Base-by-base conservation (phyloP, 2,329 filamentous ascomycete genomes). In the Aspergillus sp. region DNA sequence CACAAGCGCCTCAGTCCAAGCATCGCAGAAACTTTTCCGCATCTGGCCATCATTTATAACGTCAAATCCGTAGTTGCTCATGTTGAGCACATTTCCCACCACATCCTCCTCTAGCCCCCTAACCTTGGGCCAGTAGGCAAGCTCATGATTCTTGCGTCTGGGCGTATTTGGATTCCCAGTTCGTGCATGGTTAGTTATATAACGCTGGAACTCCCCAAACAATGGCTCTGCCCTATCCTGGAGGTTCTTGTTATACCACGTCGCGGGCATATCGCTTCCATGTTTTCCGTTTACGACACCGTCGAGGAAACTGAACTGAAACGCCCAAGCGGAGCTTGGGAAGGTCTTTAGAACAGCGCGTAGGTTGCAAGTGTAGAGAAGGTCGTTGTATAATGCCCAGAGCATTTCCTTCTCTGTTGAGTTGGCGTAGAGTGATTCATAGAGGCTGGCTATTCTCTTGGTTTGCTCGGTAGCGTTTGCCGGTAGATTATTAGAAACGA, bases 141-240 rank as follows among this genome's bases (percentile, higher is more conserved):
- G 31, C 10, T 12, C 31, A 10, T 12, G 31, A 12, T 32, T 12
- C 31, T 12, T 32, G 12, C 12, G 3, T 32, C 31, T 12, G 6
- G 31, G 31, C 10, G 31, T 55, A 32, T 55, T 55, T 16, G 54
- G 54, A 31, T 55, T 49, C 14, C 54, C 54, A 7, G 22, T 49
- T 18, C 54, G 54, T 6, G 54, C 54, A 55, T 55, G 54, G 16
- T 55, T 55, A 2, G 54, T 55, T 18, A 55, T n/a, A 55, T 55
- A 55, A 26, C n/a, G 39, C 22, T 55, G 54, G 45, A 29, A 55
- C 3, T 49, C 42, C 4, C 16, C 42, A 32, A 55, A 55, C 20
- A 32, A 24, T 16, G 54, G 54, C 16, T 6, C 45, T 10, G 11
- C 16, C 9, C 16, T 18, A 20, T 47, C 2, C n/a, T 16, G 3